phyloP scores from a whole-genome alignment of 352 stramenopile species.

The Phytophthora sp. region DNA sequence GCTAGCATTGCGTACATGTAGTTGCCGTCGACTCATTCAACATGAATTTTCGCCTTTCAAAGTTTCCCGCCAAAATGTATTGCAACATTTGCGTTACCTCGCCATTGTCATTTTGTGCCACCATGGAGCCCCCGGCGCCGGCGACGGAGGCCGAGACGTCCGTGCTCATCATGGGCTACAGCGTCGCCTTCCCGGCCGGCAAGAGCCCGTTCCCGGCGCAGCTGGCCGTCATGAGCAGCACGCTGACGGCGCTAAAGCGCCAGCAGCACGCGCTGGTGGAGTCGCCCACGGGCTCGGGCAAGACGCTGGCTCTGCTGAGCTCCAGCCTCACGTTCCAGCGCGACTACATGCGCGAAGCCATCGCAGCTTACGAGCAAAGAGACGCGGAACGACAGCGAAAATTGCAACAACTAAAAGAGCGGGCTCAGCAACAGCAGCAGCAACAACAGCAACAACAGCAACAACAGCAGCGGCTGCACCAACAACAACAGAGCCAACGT shows the following conservation, averaged over 20 bases:
- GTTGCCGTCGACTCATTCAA: conserved; percentile 19
- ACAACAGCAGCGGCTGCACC: conserved; percentile 11
- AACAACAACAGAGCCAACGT: neutral
- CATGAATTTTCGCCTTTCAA: conserved; percentile 9
- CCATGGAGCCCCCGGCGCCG: neutral
- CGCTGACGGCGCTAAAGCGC: conserved; percentile 73
- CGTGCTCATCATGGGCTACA: conserved; percentile 87
- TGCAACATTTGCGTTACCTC: conserved; percentile 10
- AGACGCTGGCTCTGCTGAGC: conserved; percentile 84
- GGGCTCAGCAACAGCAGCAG: neutral
- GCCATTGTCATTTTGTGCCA: conserved; percentile 10
- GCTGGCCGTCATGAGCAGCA: conserved; percentile 86
- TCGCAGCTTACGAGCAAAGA: conserved; percentile 28
- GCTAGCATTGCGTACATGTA: neutral
- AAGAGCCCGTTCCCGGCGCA: conserved; percentile 86
- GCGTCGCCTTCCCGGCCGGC: conserved; percentile 70
- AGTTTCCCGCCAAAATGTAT: conserved; percentile 11
- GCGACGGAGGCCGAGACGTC: conserved; percentile 19
- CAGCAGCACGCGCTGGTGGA: conserved; percentile 82
- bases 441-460: conserved; percentile 1
- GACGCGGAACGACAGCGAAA: neutral
- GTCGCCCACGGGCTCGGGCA: conserved; percentile 82
- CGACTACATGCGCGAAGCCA: conserved; percentile 49
- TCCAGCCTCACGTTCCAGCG: conserved; percentile 81
- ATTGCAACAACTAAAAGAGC: conserved; percentile 2